These are phyloP conservation scores for Hyparrhenia diplandra DNA, from an alignment of 176 grass and related monocot genomes.

Conservation along the genomic window DNA sequence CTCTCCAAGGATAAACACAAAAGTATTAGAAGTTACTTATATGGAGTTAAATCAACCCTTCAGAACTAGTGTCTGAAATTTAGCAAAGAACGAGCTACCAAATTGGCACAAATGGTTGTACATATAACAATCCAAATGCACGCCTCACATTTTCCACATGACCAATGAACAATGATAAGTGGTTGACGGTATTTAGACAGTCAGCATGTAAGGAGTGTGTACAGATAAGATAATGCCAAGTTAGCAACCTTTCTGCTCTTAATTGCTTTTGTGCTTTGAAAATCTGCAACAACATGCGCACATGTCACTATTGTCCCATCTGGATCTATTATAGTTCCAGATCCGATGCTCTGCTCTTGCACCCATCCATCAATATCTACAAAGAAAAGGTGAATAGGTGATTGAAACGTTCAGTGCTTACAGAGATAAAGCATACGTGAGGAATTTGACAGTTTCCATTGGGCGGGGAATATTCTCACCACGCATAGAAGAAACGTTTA, in stretches of 20 bases:
- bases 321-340: conserved; percentile 86
- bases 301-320: conserved; percentile 88
- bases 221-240: conserved; percentile 17
- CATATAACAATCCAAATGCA: neutral
- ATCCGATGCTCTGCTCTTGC: conserved; percentile 46
- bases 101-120: neutral
- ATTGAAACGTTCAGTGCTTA: conserved; percentile 15
- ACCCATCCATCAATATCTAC: conserved; percentile 50
- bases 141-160: neutral
- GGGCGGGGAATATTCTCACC: conserved; percentile 28
- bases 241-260: conserved; percentile 47
- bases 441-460: neutral
- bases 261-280: conserved; percentile 34
- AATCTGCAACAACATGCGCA: conserved; percentile 73
- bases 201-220: neutral
- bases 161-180: neutral
- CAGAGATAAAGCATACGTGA: neutral
- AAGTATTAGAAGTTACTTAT: neutral
- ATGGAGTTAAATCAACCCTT: neutral
- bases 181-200: neutral
- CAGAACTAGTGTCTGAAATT: neutral
- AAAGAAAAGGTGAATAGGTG: neutral
- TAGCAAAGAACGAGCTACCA: neutral
- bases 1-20: neutral
- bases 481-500: conserved; percentile 57